Percentiles rank a stretch among this genome's conserved stretches.
These are phyloP conservation scores for Cladosporium velox DNA, from an alignment of 2,329 filamentous ascomycete species.

Conservation along the genomic window DNA sequence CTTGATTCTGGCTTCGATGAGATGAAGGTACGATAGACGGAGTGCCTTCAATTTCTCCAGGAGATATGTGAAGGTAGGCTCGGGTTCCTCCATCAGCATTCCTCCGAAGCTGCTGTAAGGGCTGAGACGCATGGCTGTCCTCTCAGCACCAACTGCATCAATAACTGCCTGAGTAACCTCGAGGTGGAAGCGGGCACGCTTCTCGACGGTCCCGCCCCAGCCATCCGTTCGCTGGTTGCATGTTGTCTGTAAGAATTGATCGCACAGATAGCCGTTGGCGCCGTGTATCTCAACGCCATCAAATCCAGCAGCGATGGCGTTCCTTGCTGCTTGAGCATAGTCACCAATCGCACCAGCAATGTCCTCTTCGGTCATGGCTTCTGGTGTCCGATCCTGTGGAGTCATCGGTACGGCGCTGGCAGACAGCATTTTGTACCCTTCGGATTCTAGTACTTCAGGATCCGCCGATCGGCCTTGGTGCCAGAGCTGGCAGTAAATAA, in stretches of 20 bases:
- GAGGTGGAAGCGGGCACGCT: slow-evolving; percentile 57
- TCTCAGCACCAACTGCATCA: slow-evolving; percentile 47
- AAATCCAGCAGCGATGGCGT: slow-evolving; percentile 58
- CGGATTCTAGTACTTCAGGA: slow-evolving; percentile 32
- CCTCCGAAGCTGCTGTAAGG: slow-evolving; percentile 62
- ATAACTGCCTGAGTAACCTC: slow-evolving; percentile 55
- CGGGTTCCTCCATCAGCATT: slow-evolving; percentile 62
- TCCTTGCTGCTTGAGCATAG: slow-evolving; percentile 50
- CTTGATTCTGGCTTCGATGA: slow-evolving; percentile 58
- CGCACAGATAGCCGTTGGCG: slow-evolving; percentile 55
- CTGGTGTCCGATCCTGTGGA: slow-evolving; percentile 23
- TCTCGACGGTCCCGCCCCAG: slow-evolving; percentile 55
- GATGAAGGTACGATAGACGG: slow-evolving; percentile 59
- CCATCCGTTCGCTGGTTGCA: slow-evolving; percentile 53
- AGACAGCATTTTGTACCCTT: slow-evolving; percentile 32
- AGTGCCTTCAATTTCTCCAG: slow-evolving; percentile 51
- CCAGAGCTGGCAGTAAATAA: slow-evolving; percentile 50
- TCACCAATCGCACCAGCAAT: slow-evolving; percentile 46
- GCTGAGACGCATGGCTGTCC: slow-evolving; percentile 57
- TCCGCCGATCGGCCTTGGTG: slow-evolving; percentile 52
- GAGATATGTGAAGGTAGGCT: slow-evolving; percentile 62
- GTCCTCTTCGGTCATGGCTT: slow-evolving; percentile 45
- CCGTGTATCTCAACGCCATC: slow-evolving; percentile 56
- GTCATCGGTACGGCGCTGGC: slow-evolving; percentile 37
- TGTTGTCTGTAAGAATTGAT: slow-evolving; percentile 55